phyloP scores from a whole-genome alignment of 75 land plant genomes.

The Gnetum montanum region DNA sequence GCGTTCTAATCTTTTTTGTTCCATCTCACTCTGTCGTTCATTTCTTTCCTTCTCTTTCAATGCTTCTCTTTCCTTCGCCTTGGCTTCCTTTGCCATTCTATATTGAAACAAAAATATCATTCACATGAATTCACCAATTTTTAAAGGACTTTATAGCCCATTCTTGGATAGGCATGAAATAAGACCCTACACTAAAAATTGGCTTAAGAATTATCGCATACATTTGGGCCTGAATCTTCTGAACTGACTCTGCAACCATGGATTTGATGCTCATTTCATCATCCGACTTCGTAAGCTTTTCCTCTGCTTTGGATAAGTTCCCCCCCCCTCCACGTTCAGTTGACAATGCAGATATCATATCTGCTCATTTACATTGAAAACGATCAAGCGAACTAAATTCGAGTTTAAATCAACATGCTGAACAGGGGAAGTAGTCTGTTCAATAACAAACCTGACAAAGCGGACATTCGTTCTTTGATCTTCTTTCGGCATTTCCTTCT shows the following conservation, averaged over 20 bases:
- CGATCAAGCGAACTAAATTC: background rate
- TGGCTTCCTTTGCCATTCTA: constrained; percentile 53
- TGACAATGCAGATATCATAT: constrained; percentile 25
- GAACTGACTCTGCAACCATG: constrained; percentile 19
- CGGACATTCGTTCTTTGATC: too few relatives aligned
- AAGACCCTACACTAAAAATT: background rate
- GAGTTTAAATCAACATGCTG: too few relatives aligned
- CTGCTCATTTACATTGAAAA: constrained; percentile 14
- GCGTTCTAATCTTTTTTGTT: constrained; percentile 43
- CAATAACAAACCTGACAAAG: too few relatives aligned
- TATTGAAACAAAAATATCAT: background rate
- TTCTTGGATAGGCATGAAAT: background rate
- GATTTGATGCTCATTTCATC: constrained; percentile 31
- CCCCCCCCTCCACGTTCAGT: constrained; percentile 1
- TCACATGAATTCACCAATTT: background rate
- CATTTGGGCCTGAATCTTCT: constrained; percentile 35
- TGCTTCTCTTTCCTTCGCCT: constrained; percentile 45
- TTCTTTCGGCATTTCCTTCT: too few relatives aligned
- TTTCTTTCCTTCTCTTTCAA: constrained; percentile 47
- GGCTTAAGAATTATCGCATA: constrained; percentile 26
- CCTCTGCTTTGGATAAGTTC: constrained; percentile 34
- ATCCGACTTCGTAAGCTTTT: constrained; percentile 32
- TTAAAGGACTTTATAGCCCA: background rate
- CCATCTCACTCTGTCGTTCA: constrained; percentile 51
- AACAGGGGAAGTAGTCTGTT: too few relatives aligned